Conservation (phyloP, 73 alveolate species). For the Paramecium caudatum region DNA sequence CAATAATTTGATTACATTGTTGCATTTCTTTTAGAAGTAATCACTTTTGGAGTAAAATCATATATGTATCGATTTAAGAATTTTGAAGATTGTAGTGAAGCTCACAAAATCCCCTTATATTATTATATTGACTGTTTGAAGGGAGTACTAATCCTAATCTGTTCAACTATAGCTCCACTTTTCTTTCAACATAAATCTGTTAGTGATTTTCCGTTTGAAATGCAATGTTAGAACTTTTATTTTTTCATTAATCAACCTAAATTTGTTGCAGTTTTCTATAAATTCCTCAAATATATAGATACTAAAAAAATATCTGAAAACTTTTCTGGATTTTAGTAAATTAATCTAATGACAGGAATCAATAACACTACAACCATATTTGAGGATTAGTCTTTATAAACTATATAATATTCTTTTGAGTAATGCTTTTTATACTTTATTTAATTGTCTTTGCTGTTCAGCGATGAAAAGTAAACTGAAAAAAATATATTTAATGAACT, state of each 20-base stretch:
- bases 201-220: slow-evolving; percentile 54
- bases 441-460: neutral
- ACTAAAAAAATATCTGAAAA: neutral
- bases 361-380: neutral
- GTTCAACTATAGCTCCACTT: neutral
- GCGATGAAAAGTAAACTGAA: neutral
- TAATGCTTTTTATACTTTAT: slow-evolving; percentile 24
- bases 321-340: neutral
- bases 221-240: slow-evolving; percentile 1
- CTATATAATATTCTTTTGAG: neutral
- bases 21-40: slow-evolving; percentile 1
- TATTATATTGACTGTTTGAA: slow-evolving; percentile 25
- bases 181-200: slow-evolving; percentile 7
- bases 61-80: neutral
- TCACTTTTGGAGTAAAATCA: neutral
- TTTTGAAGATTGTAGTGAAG: neutral
- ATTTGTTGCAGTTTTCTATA: neutral
- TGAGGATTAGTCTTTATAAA: neutral
- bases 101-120: slow-evolving; percentile 8
- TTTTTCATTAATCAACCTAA: neutral
- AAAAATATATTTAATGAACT: neutral
- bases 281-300: slow-evolving; percentile 26
- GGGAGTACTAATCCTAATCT: neutral
- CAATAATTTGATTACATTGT: neutral
- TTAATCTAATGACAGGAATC: neutral